Evolutionary conservation across 1,139 yeast genomes (phyloP).

Genomic region (Geotrichum fermentans): DNA sequence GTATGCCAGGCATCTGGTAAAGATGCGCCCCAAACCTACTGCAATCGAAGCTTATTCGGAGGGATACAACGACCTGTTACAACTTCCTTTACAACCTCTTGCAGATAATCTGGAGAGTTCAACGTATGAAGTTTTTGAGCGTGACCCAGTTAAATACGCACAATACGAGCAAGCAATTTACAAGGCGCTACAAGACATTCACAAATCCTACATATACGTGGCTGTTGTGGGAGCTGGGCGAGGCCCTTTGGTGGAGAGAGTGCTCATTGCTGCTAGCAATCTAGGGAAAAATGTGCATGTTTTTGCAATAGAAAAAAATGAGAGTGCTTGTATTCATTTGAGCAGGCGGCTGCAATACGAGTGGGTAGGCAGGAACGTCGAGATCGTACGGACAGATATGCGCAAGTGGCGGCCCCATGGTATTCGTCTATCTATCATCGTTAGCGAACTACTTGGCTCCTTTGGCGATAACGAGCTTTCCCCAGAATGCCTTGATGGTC

Average conservation of each 20-base stretch:
- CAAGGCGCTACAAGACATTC: conserved; percentile 48
- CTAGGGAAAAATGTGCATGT: conserved; percentile 38
- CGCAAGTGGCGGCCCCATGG: conserved; percentile 43
- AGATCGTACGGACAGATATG: conserved; percentile 54
- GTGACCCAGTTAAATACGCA: conserved; percentile 61
- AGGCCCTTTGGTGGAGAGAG: conserved; percentile 66
- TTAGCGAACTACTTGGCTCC: conserved; percentile 82
- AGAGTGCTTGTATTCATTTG: conserved; percentile 49
- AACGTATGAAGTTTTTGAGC: conserved; percentile 65
- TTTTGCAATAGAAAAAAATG: conserved; percentile 67
- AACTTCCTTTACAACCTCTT: conserved; percentile 71
- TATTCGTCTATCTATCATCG: conserved; percentile 47
- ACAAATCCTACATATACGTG: conserved; percentile 34
- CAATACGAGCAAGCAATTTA: conserved; percentile 63
- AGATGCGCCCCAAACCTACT: conserved; percentile 35
- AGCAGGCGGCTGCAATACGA: conserved; percentile 28
- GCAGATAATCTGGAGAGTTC: conserved; percentile 50
- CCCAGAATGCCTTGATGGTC: conserved; percentile 62
- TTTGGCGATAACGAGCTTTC: conserved; percentile 87
- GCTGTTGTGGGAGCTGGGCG: conserved; percentile 83
- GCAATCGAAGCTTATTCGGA: conserved; percentile 37
- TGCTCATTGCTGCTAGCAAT: conserved; percentile 43
- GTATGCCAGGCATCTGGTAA: conserved; percentile 49
- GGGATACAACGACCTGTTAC: conserved; percentile 41
- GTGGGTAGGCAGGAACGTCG: conserved; percentile 41